Conservation (phyloP, 768 basidiomycete genomes). For the Suillus brevipes region DNA sequence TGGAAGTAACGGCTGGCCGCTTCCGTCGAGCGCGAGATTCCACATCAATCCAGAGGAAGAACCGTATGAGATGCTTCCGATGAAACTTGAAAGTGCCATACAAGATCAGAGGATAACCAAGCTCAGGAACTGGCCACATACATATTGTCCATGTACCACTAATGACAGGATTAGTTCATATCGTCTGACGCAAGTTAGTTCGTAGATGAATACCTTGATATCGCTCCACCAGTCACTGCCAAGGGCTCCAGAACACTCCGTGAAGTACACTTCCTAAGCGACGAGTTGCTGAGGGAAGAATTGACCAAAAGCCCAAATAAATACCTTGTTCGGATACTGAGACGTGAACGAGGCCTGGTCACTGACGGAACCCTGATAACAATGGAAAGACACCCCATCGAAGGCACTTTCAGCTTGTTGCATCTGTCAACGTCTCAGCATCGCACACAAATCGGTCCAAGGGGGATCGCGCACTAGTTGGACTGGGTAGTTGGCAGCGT, state of each 20-base stretch:
- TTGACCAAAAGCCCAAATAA: not conserved
- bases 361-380: constrained; percentile 57
- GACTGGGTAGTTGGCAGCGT: constrained; percentile 63
- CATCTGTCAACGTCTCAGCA: constrained; percentile 41
- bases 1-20: constrained; percentile 64
- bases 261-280: constrained; percentile 42
- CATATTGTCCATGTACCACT: constrained; percentile 76
- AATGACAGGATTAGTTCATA: constrained; percentile 13
- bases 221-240: constrained; percentile 80
- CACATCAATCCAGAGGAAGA: constrained; percentile 62
- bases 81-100: constrained; percentile 30
- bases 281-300: not conserved
- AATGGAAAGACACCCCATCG: constrained; percentile 70
- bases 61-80: constrained; percentile 36
- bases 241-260: constrained; percentile 65
- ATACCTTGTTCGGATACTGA: constrained; percentile 53
- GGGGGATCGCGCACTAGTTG: constrained; percentile 40
- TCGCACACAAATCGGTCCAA: not conserved
- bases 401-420: constrained; percentile 55
- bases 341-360: constrained; percentile 58
- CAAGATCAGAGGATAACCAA: constrained; percentile 19
- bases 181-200: not conserved
- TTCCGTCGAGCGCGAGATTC: constrained; percentile 68
- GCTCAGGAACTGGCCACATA: constrained; percentile 27
- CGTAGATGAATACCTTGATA: constrained; percentile 54